These are phyloP conservation scores for Alternaria metachromatica DNA, from an alignment of 2,329 filamentous ascomycete species.

Conservation along the genomic window DNA sequence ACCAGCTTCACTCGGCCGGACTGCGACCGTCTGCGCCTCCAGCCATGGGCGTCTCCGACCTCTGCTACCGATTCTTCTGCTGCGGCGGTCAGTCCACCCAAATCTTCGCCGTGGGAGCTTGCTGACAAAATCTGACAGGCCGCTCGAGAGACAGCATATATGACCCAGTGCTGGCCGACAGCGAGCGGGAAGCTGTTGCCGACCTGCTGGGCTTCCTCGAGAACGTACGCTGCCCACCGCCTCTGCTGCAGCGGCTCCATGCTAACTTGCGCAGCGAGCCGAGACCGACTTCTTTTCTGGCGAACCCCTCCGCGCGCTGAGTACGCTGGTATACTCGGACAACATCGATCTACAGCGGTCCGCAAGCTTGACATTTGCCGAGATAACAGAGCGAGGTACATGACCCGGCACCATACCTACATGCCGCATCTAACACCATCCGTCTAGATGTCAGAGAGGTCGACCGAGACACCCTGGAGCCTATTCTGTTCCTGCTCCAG, in stretches of 20 bases:
- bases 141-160: conserved; percentile 57
- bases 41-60: conserved; percentile 45
- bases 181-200: conserved; percentile 94
- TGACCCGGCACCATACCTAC: conserved; percentile 6
- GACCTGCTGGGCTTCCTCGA: conserved; percentile 95
- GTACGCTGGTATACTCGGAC: conserved; percentile 96
- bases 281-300: conserved; percentile 99
- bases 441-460: conserved; percentile 90
- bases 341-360: conserved; percentile 98
- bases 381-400: conserved; percentile 96
- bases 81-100: conserved; percentile 43
- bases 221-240: conserved; percentile 67
- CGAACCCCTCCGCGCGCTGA: conserved; percentile 90
- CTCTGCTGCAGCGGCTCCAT: conserved; percentile 6
- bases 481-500: conserved; percentile 92
- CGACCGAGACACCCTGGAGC: conserved; percentile 91
- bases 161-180: conserved; percentile 80
- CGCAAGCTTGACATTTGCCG: conserved; percentile 96
- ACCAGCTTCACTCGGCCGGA: conserved; percentile 18
- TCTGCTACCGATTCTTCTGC: conserved; percentile 45
- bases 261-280: conserved; percentile 70
- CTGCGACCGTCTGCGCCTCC: conserved; percentile 33
- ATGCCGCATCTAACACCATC: conserved; percentile 21
- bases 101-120: conserved; percentile 1
- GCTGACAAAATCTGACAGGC: conserved; percentile 43